These are phyloP conservation scores for Neodidymelliopsis sp. DNA, from an alignment of 2,329 filamentous ascomycete species.

Conservation along the genomic window DNA sequence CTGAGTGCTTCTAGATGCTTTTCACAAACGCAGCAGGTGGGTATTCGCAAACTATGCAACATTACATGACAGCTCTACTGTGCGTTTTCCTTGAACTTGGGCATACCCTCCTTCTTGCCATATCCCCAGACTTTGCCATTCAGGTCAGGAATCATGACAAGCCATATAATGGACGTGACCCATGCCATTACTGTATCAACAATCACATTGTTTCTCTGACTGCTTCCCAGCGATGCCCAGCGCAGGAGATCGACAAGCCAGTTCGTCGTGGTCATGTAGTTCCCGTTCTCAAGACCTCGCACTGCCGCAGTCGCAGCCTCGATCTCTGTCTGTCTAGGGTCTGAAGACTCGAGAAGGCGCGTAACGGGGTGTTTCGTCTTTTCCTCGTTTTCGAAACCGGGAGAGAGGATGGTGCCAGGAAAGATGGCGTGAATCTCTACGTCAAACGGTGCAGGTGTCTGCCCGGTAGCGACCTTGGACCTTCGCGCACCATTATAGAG, in stretches of 20 bases:
- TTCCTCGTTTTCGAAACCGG: conserved; percentile 79
- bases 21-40: not conserved
- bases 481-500: conserved; percentile 76
- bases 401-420: conserved; percentile 81
- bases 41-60: conserved; percentile 8
- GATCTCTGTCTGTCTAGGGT: conserved; percentile 79
- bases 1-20: not conserved
- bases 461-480: conserved; percentile 31
- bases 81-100: conserved; percentile 34
- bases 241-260: conserved; percentile 77
- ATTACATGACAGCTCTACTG: conserved; percentile 20
- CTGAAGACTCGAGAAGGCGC: conserved; percentile 78
- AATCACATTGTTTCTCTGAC: conserved; percentile 61
- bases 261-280: conserved; percentile 80
- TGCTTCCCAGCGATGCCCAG: conserved; percentile 61
- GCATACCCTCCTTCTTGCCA: conserved; percentile 63
- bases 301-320: conserved; percentile 77
- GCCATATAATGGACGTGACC: conserved; percentile 61
- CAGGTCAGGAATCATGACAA: conserved; percentile 65
- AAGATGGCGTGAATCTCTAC: conserved; percentile 83
- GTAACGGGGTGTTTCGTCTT: conserved; percentile 81
- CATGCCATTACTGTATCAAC: conserved; percentile 64
- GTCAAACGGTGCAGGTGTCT: conserved; percentile 63
- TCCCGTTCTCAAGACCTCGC: conserved; percentile 76
- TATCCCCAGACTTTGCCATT: conserved; percentile 64